These are phyloP conservation scores for Cicer cuneatum DNA, from an alignment of 306 rosid species.

Conservation along the genomic window DNA sequence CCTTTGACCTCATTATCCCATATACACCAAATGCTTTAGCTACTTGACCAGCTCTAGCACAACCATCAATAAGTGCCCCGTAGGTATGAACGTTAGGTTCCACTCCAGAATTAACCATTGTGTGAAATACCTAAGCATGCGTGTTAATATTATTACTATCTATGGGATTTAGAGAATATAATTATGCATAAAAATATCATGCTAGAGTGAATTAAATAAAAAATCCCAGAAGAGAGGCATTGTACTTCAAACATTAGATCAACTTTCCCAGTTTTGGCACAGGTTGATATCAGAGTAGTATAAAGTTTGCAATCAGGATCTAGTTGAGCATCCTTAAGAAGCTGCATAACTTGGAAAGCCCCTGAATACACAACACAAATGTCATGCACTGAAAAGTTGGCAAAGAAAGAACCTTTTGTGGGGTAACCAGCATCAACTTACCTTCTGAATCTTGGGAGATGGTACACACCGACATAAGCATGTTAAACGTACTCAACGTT, in stretches of 20 bases:
- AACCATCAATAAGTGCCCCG: slow-evolving; percentile 97
- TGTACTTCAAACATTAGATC: slow-evolving; percentile 93
- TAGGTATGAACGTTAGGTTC: slow-evolving; percentile 90
- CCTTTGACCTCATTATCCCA: slow-evolving; percentile 99
- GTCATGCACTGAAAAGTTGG: slow-evolving; percentile 46
- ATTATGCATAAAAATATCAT: slow-evolving; percentile 15
- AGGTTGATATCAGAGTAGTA: slow-evolving; percentile 92
- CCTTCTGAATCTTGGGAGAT: slow-evolving; percentile 80
- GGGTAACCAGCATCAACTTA: slow-evolving; percentile 45
- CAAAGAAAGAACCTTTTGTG: slow-evolving; percentile 30
- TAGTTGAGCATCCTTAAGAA: slow-evolving; percentile 78
- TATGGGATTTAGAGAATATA: slow-evolving; percentile 25
- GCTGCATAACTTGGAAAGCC: slow-evolving; percentile 87
- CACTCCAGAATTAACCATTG: slow-evolving; percentile 91
- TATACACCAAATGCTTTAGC: slow-evolving; percentile 99
- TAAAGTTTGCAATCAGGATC: slow-evolving; percentile 93
- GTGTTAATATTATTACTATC: slow-evolving; percentile 36
- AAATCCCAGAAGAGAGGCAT: slow-evolving; percentile 49
- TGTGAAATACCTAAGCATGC: slow-evolving; percentile 73
- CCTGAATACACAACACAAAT: slow-evolving; percentile 58
- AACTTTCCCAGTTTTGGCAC: slow-evolving; percentile 93
- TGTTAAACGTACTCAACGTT: slow-evolving; percentile 85
- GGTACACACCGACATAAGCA: slow-evolving; percentile 96
- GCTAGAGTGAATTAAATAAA: slow-evolving; percentile 34
- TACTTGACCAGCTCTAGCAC: slow-evolving; percentile 96